These are phyloP conservation scores for Scheffersomyces stipitis DNA, from an alignment of 805 yeast species.

Conservation along the genomic window DNA sequence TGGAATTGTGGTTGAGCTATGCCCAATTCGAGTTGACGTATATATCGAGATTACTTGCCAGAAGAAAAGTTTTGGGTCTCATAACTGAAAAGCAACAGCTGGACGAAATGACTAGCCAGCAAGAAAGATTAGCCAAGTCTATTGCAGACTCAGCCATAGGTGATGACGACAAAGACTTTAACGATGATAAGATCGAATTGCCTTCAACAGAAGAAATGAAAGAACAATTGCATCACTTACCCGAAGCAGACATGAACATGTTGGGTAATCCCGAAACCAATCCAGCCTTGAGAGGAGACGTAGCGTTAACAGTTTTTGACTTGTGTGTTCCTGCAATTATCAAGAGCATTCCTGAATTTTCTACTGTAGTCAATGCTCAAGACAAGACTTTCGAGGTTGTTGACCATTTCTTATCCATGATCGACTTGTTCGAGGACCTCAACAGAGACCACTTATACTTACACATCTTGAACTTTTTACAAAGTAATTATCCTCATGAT, in stretches of 20 bases:
- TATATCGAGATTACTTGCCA: constrained; percentile 75
- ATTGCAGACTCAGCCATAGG: constrained; percentile 26
- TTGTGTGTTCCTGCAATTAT: constrained; percentile 31
- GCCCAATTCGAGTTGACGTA: constrained; percentile 86
- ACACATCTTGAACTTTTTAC: constrained; percentile 61
- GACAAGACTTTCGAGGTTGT: constrained; percentile 42
- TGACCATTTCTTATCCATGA: constrained; percentile 47
- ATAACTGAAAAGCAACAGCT: constrained; percentile 70
- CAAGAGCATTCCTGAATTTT: constrained; percentile 23
- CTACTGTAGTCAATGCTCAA: constrained; percentile 27
- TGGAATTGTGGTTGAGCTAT: constrained; percentile 79
- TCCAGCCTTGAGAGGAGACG: constrained; percentile 63
- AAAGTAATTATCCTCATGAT: constrained; percentile 38
- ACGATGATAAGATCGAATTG: constrained; percentile 41
- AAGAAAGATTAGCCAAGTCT: constrained; percentile 33
- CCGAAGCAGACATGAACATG: constrained; percentile 84
- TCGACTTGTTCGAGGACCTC: constrained; percentile 69
- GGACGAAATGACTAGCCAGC: constrained; percentile 41
- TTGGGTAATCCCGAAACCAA: constrained; percentile 81
- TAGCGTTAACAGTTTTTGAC: constrained; percentile 43
- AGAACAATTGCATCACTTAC: constrained; percentile 67
- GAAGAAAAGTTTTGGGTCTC: constrained; percentile 80
- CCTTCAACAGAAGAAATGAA: constrained; percentile 58
- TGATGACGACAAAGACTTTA: constrained; percentile 25
- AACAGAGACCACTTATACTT: constrained; percentile 65